Conservation (phyloP, 768 basidiomycete species). For the Wakefieldia striispora region DNA sequence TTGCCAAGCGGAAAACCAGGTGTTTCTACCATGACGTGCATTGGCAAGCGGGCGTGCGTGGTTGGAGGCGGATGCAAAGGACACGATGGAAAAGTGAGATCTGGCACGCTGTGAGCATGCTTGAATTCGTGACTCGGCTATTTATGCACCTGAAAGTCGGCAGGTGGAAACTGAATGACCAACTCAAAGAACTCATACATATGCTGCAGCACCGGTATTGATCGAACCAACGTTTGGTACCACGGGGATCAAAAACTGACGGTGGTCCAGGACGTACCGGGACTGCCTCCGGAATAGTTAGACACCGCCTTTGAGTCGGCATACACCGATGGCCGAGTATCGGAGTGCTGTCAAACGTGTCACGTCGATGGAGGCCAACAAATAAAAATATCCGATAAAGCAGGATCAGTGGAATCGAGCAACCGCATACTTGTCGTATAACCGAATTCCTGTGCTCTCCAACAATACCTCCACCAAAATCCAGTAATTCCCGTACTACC, state of each 20-base stretch:
- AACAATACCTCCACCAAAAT: constrained; percentile 2
- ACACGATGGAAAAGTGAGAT: constrained; percentile 12
- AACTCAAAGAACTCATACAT: neutral
- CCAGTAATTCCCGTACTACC: constrained; percentile 36
- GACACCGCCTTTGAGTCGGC: too few relatives aligned
- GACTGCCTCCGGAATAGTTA: too few relatives aligned
- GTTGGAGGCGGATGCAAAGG: constrained; percentile 1
- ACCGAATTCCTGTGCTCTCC: neutral
- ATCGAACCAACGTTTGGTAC: neutral
- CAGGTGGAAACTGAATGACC: neutral
- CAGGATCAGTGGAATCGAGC: too few relatives aligned
- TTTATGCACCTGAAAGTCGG: constrained; percentile 22
- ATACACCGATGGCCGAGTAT: too few relatives aligned
- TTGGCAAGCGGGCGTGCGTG: neutral
- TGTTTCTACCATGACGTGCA: neutral
- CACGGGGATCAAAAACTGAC: too few relatives aligned
- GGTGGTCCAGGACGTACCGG: too few relatives aligned
- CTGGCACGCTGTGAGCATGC: neutral
- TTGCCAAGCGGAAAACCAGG: constrained; percentile 5
- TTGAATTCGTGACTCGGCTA: constrained; percentile 9
- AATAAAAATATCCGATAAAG: too few relatives aligned
- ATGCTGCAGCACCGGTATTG: neutral
- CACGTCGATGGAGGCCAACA: too few relatives aligned
- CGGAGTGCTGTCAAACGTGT: too few relatives aligned
- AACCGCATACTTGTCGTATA: neutral